A percentile compares a stretch with the other conserved stretches of the same genome.
These are phyloP conservation scores for Hsuehochloa calcarea DNA, from an alignment of 176 grass and related monocot species.

Conservation along the genomic window DNA sequence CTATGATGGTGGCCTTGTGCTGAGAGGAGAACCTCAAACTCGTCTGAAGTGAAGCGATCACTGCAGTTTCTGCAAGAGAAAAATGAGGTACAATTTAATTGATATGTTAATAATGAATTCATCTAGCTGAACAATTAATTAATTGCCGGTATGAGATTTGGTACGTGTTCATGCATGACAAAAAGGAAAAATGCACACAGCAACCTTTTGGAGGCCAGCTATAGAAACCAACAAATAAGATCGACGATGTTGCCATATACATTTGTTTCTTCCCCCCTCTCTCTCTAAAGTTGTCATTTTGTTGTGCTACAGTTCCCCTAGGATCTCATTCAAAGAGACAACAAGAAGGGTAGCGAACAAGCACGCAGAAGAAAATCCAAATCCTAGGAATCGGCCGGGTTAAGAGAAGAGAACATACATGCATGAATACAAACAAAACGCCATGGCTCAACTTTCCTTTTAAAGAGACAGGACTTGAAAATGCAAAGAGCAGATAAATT, in stretches of 20 bases:
- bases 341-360: conserved; percentile 56
- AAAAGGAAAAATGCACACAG: conserved; percentile 27
- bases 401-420: neutral
- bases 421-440: conserved; percentile 12
- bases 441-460: neutral
- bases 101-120: neutral
- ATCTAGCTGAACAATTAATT: neutral
- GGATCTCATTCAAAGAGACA: conserved; percentile 46
- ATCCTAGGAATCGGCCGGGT: conserved; percentile 61
- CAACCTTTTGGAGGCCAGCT: conserved; percentile 12
- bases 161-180: conserved; percentile 34
- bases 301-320: conserved; percentile 73
- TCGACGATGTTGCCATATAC: conserved; percentile 18
- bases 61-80: conserved; percentile 38
- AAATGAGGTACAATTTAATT: neutral
- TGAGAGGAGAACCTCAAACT: conserved; percentile 39
- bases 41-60: conserved; percentile 29
- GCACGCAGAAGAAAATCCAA: conserved; percentile 75
- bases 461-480: neutral
- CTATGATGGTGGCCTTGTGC: conserved; percentile 42
- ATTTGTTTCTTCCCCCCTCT: conserved; percentile 12
- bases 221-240: conserved; percentile 41
- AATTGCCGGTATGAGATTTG: neutral
- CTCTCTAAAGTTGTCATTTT: conserved; percentile 50
- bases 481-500: neutral